phyloP scores from a whole-genome alignment of 1,284 basidiomycete genomes.

The Tilletia horrida region DNA sequence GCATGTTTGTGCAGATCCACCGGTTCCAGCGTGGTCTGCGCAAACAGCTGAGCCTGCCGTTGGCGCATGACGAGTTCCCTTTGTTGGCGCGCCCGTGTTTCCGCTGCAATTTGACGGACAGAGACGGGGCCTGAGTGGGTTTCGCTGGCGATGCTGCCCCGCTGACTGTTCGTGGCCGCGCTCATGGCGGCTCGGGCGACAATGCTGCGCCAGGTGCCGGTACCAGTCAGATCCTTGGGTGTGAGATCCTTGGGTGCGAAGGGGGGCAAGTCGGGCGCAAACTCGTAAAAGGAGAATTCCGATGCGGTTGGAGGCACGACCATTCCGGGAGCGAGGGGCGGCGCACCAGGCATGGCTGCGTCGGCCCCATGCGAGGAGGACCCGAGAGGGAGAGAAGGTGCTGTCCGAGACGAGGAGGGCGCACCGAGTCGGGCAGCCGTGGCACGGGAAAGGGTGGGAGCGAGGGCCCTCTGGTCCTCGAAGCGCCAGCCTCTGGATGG shows the following conservation, averaged over 20 bases:
- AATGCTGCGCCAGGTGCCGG: slow-evolving; percentile 43
- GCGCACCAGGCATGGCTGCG: not conserved
- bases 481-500: slow-evolving; percentile 13
- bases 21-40: slow-evolving; percentile 33
- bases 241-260: slow-evolving; percentile 36
- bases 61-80: slow-evolving; percentile 29
- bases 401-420: too few relatives aligned
- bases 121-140: slow-evolving; percentile 38
- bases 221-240: slow-evolving; percentile 38
- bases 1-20: slow-evolving; percentile 41
- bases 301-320: slow-evolving; percentile 5
- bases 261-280: slow-evolving; percentile 42
- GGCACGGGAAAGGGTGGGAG: slow-evolving; percentile 11
- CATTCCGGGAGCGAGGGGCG: not conserved
- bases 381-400: too few relatives aligned
- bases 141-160: slow-evolving; percentile 20
- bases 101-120: slow-evolving; percentile 33
- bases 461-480: slow-evolving; percentile 18
- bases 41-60: slow-evolving; percentile 29
- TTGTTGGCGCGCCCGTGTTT: slow-evolving; percentile 30
- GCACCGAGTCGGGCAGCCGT: not conserved
- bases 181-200: slow-evolving; percentile 33
- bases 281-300: slow-evolving; percentile 38
- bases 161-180: slow-evolving; percentile 21
- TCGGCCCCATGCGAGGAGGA: not conserved